Evolutionary conservation across 1,284 basidiomycete species (phyloP).

Genomic region (Neonothopanus nambi): DNA sequence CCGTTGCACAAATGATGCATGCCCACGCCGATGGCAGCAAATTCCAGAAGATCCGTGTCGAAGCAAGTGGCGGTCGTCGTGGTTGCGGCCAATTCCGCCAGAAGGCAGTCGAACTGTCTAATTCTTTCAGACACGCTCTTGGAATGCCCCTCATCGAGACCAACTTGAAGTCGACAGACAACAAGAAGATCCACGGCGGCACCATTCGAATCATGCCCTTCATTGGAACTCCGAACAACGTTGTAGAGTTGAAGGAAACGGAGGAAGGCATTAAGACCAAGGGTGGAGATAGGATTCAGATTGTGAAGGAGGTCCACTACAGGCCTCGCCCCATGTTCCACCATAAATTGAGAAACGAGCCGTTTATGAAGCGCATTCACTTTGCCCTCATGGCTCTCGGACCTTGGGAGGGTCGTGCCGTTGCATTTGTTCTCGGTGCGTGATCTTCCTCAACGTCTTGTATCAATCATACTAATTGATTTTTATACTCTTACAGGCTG

Average conservation of each 20-base stretch:
- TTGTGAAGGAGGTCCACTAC: slow-evolving; percentile 16
- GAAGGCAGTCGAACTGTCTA: slow-evolving; percentile 48
- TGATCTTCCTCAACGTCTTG: slow-evolving; percentile 4
- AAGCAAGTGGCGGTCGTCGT: slow-evolving; percentile 9
- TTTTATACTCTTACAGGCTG: slow-evolving; percentile 53
- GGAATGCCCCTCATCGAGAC: slow-evolving; percentile 46
- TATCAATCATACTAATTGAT: not conserved
- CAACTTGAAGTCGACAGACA: not conserved
- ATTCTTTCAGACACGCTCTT: slow-evolving; percentile 49
- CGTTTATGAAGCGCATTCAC: slow-evolving; percentile 61
- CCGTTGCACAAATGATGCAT: slow-evolving; percentile 1
- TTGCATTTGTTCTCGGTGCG: slow-evolving; percentile 78
- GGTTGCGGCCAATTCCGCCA: slow-evolving; percentile 31
- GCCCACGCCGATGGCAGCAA: not conserved
- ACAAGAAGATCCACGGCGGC: slow-evolving; percentile 11
- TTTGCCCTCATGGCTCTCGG: slow-evolving; percentile 66
- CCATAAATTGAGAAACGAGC: slow-evolving; percentile 8
- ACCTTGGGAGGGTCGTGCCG: slow-evolving; percentile 77
- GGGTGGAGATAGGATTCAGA: slow-evolving; percentile 22
- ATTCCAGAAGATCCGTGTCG: not conserved
- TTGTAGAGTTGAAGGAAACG: slow-evolving; percentile 22
- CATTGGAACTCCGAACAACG: slow-evolving; percentile 32
- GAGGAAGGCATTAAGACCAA: slow-evolving; percentile 15
- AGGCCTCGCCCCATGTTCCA: slow-evolving; percentile 3
- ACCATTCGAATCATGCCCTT: slow-evolving; percentile 36